Base-by-base conservation (phyloP, 2,329 filamentous ascomycete species). In the Coniochaeta sp. region DNA sequence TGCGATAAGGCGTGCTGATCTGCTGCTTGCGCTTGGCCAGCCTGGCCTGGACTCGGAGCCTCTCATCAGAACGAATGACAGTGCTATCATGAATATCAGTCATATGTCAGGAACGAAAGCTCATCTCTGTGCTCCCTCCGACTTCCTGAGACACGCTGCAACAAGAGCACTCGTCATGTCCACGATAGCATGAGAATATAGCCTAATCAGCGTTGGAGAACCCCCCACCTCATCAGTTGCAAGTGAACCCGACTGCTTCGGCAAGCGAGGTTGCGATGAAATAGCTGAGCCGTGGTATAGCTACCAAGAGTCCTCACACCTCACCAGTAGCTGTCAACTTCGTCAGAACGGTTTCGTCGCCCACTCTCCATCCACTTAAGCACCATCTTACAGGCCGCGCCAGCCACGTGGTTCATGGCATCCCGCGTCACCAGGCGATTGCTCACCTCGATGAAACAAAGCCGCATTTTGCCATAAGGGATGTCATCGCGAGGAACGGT, bases 401-500 rank as follows among this genome's bases (percentile, higher is more conserved):
- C 58, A 55, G 58, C 58, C 58, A 59, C 58, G 58, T 59, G 31
- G 44, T 34, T 55, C 43, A 19, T 55, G 40, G 44, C 31, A 26
- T 6, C 28, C 28, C 17, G 31, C 22, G 54, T 56, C 54, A 38
- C 31, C 54, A 36, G 6, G 28, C 40, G 28, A 19, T 44, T 26
- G 22, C 55, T 47, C 57, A 59, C 52, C n/a, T 31, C 34, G 44
- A 43, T 63, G 64, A 65, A 65, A 65, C 64, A 57, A 34, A 55
- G 24, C 60, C 61, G 63, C 64, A 65, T 65, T 65, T 65, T 64
- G 38, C 64, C 64, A 64, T n/a, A 33, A 57, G 22, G 28, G 24
- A 47, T 43, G n/a, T 24, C 43, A 12, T 47, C 43, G 19, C 11
- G 19, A 26, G 24, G 31, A 12, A 16, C 7, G 47, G n/a, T n/a